A percentile compares a stretch with the other conserved stretches of the same genome.
Evolutionary conservation across 1,284 basidiomycete genomes (phyloP).

Genomic region (Moesziomyces aphidis): DNA sequence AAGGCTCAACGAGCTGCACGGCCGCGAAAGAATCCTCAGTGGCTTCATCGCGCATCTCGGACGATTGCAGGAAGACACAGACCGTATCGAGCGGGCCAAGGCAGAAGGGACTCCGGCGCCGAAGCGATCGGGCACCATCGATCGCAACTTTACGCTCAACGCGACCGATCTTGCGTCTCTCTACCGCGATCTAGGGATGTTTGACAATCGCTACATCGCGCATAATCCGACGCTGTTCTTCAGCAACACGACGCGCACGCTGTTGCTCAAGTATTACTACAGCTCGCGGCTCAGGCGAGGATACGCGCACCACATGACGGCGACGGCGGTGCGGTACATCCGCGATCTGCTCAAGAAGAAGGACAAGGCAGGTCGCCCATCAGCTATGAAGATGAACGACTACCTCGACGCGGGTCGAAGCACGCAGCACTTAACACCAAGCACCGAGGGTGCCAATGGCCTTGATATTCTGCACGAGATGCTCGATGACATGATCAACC

Average conservation of each 20-base stretch:
- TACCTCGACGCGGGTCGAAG: background rate
- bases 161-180: slow-evolving; percentile 64
- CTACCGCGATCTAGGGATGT: slow-evolving; percentile 80
- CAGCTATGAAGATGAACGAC: background rate
- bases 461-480: slow-evolving; percentile 64
- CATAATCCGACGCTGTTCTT: slow-evolving; percentile 87
- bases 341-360: slow-evolving; percentile 54
- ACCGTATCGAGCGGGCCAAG: slow-evolving; percentile 36
- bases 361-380: slow-evolving; percentile 17
- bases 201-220: slow-evolving; percentile 90
- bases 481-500: slow-evolving; percentile 56
- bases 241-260: slow-evolving; percentile 82
- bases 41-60: slow-evolving; percentile 75
- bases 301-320: slow-evolving; percentile 88
- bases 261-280: slow-evolving; percentile 90
- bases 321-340: slow-evolving; percentile 70
- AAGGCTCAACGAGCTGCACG: slow-evolving; percentile 43
- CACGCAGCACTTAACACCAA: slow-evolving; percentile 13
- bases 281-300: slow-evolving; percentile 79
- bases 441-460: slow-evolving; percentile 5
- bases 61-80: slow-evolving; percentile 27
- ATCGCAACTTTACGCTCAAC: slow-evolving; percentile 23
- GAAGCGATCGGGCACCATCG: slow-evolving; percentile 14
- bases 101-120: slow-evolving; percentile 20
- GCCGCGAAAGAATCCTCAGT: slow-evolving; percentile 71